phyloP scores from a whole-genome alignment of 768 basidiomycete species.

The Boletus rubroflammeus region DNA sequence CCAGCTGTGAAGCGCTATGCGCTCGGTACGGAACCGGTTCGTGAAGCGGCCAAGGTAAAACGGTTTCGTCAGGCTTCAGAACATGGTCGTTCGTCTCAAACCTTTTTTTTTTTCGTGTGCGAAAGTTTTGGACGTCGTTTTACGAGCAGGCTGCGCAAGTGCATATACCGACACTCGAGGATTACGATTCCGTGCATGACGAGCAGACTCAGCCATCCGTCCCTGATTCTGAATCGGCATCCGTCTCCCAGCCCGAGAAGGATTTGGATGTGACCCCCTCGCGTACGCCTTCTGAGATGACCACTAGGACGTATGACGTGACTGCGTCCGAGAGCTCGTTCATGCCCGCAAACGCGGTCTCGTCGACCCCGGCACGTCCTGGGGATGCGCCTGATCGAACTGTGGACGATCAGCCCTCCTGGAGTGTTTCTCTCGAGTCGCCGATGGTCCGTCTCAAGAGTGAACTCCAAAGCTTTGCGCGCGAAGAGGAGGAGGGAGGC shows the following conservation, averaged over 20 bases:
- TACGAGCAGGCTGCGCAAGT: constrained; percentile 93
- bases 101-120: not conserved
- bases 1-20: constrained; percentile 91
- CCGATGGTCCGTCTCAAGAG: constrained; percentile 66
- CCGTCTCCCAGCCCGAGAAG: constrained; percentile 11
- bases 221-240: constrained; percentile 13
- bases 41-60: constrained; percentile 82
- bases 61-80: constrained; percentile 18
- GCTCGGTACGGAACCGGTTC: constrained; percentile 79
- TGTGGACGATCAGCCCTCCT: constrained; percentile 53
- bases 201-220: constrained; percentile 37
- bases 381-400: constrained; percentile 35
- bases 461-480: constrained; percentile 54
- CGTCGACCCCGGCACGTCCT: constrained; percentile 69
- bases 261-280: constrained; percentile 9
- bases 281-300: constrained; percentile 5
- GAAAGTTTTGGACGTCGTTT: constrained; percentile 94
- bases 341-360: constrained; percentile 65
- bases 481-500: constrained; percentile 36
- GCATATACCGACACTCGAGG: constrained; percentile 70
- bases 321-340: constrained; percentile 69
- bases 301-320: constrained; percentile 30
- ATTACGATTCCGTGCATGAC: constrained; percentile 57
- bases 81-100: not conserved
- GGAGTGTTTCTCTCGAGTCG: constrained; percentile 71